These are phyloP conservation scores for Aeschynomene evenia DNA, from an alignment of 306 rosid genomes.

Conservation along the genomic window DNA sequence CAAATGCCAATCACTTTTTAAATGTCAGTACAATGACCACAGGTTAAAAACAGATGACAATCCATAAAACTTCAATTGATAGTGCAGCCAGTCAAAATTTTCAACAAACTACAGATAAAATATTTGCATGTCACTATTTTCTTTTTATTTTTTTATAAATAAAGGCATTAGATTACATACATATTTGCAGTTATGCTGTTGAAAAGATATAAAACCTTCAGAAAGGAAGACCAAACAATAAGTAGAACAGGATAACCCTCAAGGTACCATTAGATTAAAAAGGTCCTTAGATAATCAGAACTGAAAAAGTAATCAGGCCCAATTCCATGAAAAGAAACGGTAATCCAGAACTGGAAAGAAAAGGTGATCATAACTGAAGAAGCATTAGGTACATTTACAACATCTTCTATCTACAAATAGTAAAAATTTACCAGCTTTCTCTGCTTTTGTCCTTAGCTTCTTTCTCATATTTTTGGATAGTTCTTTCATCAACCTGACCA, in stretches of 20 bases:
- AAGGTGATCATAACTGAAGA: not conserved
- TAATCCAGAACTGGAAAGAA: not conserved
- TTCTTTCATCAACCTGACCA: constrained; percentile 95
- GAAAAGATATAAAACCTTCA: not conserved
- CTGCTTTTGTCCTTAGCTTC: constrained; percentile 99
- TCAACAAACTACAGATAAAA: not conserved
- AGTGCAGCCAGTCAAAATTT: not conserved
- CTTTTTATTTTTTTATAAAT: not conserved
- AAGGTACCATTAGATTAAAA: not conserved
- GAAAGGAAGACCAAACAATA: not conserved
- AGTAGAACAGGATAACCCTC: not conserved
- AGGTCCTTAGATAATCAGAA: not conserved
- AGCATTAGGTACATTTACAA: not conserved
- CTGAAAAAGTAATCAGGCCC: not conserved
- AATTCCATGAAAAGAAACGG: not conserved
- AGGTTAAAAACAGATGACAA: not conserved
- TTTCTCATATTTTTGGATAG: constrained; percentile 94
- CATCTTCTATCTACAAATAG: constrained; percentile 4
- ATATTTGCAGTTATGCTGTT: not conserved
- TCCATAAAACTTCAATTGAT: not conserved
- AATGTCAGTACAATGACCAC: not conserved
- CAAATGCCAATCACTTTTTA: not conserved
- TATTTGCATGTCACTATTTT: not conserved
- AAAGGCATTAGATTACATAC: not conserved
- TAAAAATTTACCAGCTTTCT: constrained; percentile 88